A percentile compares a stretch with the other conserved stretches of the same genome.
Evolutionary conservation across 352 stramenopile genomes (phyloP).

Genomic region (Globisporangium orthogonon): DNA sequence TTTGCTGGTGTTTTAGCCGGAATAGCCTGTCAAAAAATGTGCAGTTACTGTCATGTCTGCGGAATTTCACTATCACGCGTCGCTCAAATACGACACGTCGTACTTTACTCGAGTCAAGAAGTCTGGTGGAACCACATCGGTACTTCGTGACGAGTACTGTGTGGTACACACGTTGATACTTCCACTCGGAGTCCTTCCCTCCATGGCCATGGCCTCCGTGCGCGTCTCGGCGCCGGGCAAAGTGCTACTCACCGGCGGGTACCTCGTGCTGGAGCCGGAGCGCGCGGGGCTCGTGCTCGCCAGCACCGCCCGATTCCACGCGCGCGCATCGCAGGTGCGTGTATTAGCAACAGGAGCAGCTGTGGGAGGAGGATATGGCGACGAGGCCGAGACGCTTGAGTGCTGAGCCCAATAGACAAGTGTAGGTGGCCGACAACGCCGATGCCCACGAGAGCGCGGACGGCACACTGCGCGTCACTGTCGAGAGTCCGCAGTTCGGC

Average conservation of each 20-base stretch:
- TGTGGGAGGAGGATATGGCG: neutral
- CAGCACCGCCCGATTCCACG: slow-evolving; percentile 91
- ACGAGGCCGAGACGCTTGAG: neutral
- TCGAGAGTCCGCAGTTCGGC: slow-evolving; percentile 91
- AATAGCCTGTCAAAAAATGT: too few relatives aligned
- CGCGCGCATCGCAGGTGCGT: slow-evolving; percentile 25
- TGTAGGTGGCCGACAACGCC: too few relatives aligned
- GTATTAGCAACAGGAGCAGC: neutral
- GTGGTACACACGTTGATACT: too few relatives aligned
- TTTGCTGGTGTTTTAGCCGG: too few relatives aligned
- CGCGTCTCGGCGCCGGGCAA: slow-evolving; percentile 95
- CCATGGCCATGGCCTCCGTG: slow-evolving; percentile 4
- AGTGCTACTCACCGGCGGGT: slow-evolving; percentile 93
- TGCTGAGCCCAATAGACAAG: too few relatives aligned
- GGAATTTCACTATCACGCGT: too few relatives aligned
- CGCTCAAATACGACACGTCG: too few relatives aligned
- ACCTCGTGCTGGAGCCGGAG: slow-evolving; percentile 91
- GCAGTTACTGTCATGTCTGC: too few relatives aligned
- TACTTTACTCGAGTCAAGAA: too few relatives aligned
- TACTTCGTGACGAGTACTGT: too few relatives aligned
- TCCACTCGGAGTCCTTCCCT: too few relatives aligned
- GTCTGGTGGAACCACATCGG: too few relatives aligned
- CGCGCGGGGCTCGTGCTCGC: slow-evolving; percentile 90
- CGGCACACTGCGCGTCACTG: slow-evolving; percentile 18
- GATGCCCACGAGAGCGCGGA: neutral